Evolutionary conservation across 116 monocot genomes (phyloP), one percentile per base, ranked within the genome.

Genomic region (Cymodocea nodosa): DNA sequence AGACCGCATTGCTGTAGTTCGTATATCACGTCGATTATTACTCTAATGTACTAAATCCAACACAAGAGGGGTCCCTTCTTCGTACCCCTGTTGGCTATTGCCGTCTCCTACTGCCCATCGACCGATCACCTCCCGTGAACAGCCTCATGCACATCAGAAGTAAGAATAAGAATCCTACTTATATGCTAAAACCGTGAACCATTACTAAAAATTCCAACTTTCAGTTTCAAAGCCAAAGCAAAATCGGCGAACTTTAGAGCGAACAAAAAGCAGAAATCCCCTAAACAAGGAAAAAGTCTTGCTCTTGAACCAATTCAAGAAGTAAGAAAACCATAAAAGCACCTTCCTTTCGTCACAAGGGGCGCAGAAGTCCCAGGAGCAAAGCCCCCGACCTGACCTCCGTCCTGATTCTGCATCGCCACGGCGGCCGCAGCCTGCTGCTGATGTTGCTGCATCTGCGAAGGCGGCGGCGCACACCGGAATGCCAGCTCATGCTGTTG

Each of bases 401-500:
- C 69, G 11, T 75, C 70, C 51, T 63, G 64, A 19, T 64, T 64
- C 56, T 48, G 69, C 54, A 54, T 54, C 35, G 22, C 53, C 20
- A 67, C 1, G 23, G 59, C 52, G 34, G 51, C 60, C 49, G 22
- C 64, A 0, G 60, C 56, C 65, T 34, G 53, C 52, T 40, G 69
- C 36, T 64, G 75, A 7, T 63, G 55, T 18, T 68, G 68, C 3
- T 51, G 74, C 30, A 44, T 67, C 39, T 68, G 60, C 68, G 68
- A 50, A 19, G 18, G 48, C 4, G 68, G 48, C 14, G 75, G 51
- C 0, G 62, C 22, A 23, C 56, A 69, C 62, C 59, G 68, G 63
- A 75, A 75, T 15, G 70, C 56, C 10, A 75, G 69, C 63, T 75
- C 75, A 54, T 75, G 75, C 5, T 69, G 69, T 13, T 63, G 70